Evolutionary conservation across 345 rosid genomes (phyloP).

Genomic region (Eutrema yunnanense): DNA sequence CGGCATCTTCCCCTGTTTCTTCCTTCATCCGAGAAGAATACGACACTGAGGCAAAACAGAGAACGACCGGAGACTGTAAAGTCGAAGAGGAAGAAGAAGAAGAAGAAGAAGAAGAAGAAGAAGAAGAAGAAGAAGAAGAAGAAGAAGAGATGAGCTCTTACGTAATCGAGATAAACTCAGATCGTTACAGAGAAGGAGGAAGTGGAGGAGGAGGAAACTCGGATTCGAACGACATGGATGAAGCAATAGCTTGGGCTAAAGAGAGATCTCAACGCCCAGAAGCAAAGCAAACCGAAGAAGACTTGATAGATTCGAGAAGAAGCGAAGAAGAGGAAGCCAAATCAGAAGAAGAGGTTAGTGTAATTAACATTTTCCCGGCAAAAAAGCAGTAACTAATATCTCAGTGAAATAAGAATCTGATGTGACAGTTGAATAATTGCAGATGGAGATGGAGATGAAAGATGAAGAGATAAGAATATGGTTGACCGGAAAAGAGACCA

Average conservation of each 20-base stretch:
- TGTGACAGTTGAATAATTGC: conserved; percentile 1
- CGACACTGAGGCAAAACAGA: conserved; percentile 29
- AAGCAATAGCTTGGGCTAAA: conserved; percentile 37
- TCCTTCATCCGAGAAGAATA: conserved; percentile 39
- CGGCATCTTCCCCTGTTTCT: conserved; percentile 64
- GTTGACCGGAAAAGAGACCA: conserved; percentile 72
- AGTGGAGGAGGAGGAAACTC: conserved; percentile 25
- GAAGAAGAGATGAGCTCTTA: conserved; percentile 81
- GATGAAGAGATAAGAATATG: conserved; percentile 64
- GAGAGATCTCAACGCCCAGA: conserved; percentile 32
- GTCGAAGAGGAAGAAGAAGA: conserved; percentile 37
- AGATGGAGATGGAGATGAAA: conserved; percentile 52
- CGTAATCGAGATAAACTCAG: conserved; percentile 79
- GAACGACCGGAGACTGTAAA: conserved; percentile 17
- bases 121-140: conserved; percentile 39
- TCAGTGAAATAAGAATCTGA: not conserved
- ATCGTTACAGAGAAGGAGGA: conserved; percentile 53
- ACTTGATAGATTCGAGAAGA: conserved; percentile 24
- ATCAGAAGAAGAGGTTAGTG: conserved; percentile 40
- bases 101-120: conserved; percentile 56
- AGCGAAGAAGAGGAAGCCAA: conserved; percentile 27
- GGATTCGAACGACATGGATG: conserved; percentile 33
- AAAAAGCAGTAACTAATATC: not conserved
- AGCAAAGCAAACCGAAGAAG: conserved; percentile 34
- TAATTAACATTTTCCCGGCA: not conserved